Evolutionary conservation across 768 basidiomycete genomes (phyloP).

Genomic region (Filobasidium wieringae): DNA sequence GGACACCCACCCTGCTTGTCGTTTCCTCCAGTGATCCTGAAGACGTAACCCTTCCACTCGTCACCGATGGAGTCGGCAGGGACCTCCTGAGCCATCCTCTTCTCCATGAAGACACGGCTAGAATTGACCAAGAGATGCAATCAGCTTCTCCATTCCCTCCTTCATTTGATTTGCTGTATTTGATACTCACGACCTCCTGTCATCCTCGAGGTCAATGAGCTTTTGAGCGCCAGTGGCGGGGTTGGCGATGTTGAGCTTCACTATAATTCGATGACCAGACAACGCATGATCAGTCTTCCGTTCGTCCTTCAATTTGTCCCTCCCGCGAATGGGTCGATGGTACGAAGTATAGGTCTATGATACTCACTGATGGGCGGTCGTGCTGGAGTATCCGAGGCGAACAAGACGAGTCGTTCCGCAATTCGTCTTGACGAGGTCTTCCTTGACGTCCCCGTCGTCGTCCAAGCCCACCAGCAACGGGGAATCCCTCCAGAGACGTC

Average conservation of each 20-base stretch:
- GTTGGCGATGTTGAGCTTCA: constrained; percentile 98
- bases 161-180: not conserved
- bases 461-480: too few relatives aligned
- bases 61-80: constrained; percentile 79
- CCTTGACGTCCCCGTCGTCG: too few relatives aligned
- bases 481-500: too few relatives aligned
- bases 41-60: constrained; percentile 93
- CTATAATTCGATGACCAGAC: constrained; percentile 39
- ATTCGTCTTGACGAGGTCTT: too few relatives aligned
- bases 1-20: constrained; percentile 45
- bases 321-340: not conserved
- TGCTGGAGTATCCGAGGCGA: not conserved
- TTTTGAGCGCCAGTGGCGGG: constrained; percentile 97
- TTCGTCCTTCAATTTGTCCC: too few relatives aligned
- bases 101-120: constrained; percentile 92
- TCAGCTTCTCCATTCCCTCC: not conserved
- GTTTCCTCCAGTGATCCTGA: constrained; percentile 95
- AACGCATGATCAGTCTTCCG: not conserved
- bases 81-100: constrained; percentile 92
- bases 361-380: constrained; percentile 17
- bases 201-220: constrained; percentile 85
- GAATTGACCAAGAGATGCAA: not conserved
- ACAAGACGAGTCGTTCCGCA: too few relatives aligned
- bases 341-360: constrained; percentile 2
- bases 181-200: constrained; percentile 45